Evolutionary conservation across 371 early-diverging fungal species (phyloP), one percentile per base, ranked within the genome.

Genomic region (Antonospora locustae): DNA sequence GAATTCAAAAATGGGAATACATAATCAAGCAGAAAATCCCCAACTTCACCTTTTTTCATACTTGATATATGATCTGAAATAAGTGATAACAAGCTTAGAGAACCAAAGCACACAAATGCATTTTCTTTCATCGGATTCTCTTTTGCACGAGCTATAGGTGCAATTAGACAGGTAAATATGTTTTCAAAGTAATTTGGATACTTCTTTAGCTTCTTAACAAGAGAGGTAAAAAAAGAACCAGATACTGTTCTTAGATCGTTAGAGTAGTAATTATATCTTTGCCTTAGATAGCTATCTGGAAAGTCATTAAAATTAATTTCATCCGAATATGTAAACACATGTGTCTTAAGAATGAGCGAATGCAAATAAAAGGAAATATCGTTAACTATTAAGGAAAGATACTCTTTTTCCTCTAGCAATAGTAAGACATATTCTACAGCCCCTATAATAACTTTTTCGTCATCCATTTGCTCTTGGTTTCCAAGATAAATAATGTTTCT

Each of bases 261-360:
- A 2, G 7, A 38, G 45, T 53, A 59, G 38, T 53, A 60, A 36
- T 65, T 62, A 50, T 74, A 70, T 38, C 62, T 58, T 30, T 63
- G 53, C 38, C 63, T 50, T 28, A 74, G 29, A 55, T 65, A 74
- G 17, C 49, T 52, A 4, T 67, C 63, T 20, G 67, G 63, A 27
- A 67, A 45, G 27, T 43, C 16, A 38, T 67, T 68, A 54, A 71
- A 70, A 34, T 48, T 22, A 14, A 58, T 60, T 50, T 71, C 59
- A 27, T 65, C 44, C 5, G 54, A 43, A 2, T 64, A 58, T 36
- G 43, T 28, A 30, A 64, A 61, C n/a, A 53, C 44, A 17, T 63
- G 59, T 0, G 50, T 3, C 1, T 65, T 60, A 9, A 73, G 34
- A 39, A 73, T 65, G 44, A 66, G 68, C 29, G 38, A 52, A 14